Base-by-base conservation (phyloP, 1,284 basidiomycete genomes). In the Grifola frondosa region DNA sequence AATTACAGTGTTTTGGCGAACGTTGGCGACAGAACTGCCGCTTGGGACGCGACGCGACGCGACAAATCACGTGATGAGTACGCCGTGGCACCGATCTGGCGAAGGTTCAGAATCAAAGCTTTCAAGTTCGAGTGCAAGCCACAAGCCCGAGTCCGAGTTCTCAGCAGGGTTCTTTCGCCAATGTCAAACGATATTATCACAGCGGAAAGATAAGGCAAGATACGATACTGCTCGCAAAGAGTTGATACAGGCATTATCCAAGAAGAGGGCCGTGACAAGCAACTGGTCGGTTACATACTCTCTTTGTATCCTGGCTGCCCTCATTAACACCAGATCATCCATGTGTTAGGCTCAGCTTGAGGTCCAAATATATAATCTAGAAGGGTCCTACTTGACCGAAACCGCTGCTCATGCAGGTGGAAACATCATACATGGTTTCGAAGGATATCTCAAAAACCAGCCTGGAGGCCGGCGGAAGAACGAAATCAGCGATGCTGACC, bases 341-440 rank as follows among this genome's bases (percentile, higher is more conserved):
- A 10, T 24, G 36, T 44, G 35, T 19, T 40, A 88, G 86, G 81
- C 84, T 12, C 75, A 80, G 52, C 69, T 86, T 39, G 88, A 91
- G 63, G 68, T 78, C 22, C 78, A 86, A 54, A 85, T 91, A 49
- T 85, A 85, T 66, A 80, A 77, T 49, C 71, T 87, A 21, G 88
- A 91, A 61, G 77, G 76, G 10, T 66, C 73, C 1, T 91, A 91
- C 63, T 67, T 91, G 31, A 76, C 77, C 8, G 88, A 91, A 42
- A 89, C 88, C 1, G 76, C 80, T 1, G 69, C 71, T 0, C 81
- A 84, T 50, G 81, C 77, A 52, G 85, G 88, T 10, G 88, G 88
- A 16, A 91, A 91, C 55, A 88, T 91, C 46, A 83, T 91, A 31
- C 83, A 84, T 54, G 88, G 88, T 6, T 90, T 90, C 53, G 88